Evolutionary conservation across 352 stramenopile genomes (phyloP), one percentile per base, ranked within the genome.

Genomic region (Phytophthora sp.): DNA sequence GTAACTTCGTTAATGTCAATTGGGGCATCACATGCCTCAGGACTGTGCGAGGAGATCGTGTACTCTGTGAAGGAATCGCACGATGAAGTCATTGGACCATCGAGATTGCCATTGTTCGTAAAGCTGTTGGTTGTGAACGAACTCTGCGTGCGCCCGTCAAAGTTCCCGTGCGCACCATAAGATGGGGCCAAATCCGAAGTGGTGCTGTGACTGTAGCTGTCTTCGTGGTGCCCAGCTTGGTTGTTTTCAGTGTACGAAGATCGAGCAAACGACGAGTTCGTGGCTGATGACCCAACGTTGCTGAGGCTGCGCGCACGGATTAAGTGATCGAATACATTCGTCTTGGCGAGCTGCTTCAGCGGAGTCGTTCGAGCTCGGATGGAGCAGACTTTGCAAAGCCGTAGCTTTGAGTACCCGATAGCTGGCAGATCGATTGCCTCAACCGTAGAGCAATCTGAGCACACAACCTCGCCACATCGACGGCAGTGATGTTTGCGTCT

Each of bases 401-500:
- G 79, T 45, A 94, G 53, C 67, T 94, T 94, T 28, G 83, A 89
- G 60, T 77, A 79, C 17, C 85, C 85, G 55, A 94, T 87, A n/a
- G 86, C 81, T 12, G 82, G 81, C 38, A 92, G 50, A 44, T 89
- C 82, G 43, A 92, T 76, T 17, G 70, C 78, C 62, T 91, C 82
- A 24, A 92, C 75, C 2, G 82, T 74, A 17, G 82, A 92, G 64
- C 85, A 94, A 54, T 94, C 85, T 3, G 80, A 90, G 76, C 85
- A 94, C 35, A 92, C 82, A 11, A 94, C 73, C 55, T 94, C 84
- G 34, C 84, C 84, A 41, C 84, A 94, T 54, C 86, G 87, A 68
- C 84, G 84, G 64, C 84, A 94, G 66, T 94, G 84, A 65, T 94
- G 84, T 60, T 92, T 91, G 46, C 84, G 75, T 17, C 84, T 76